Conservation (phyloP, 2,329 filamentous ascomycete genomes). For the Pseudocercospora cruenta region DNA sequence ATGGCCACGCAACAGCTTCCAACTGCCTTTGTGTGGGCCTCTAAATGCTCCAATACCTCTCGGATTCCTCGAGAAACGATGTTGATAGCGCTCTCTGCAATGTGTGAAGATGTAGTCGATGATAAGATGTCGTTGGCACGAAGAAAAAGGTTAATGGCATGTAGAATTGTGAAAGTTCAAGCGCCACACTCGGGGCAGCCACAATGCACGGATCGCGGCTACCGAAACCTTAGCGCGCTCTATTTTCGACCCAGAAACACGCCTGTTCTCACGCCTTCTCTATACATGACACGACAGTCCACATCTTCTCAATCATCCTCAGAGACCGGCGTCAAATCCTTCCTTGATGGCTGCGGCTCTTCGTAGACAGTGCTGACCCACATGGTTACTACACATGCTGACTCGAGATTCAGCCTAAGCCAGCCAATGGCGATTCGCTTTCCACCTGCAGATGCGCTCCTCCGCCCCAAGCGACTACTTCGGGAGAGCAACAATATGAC, state of each 20-base stretch:
- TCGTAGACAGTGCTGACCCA: not conserved
- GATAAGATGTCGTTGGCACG: not conserved
- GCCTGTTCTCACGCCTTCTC: not conserved
- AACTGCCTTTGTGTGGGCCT: not conserved
- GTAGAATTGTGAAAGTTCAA: not conserved
- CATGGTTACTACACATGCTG: not conserved
- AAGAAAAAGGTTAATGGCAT: not conserved
- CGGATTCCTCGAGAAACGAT: not conserved
- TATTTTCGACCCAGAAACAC: not conserved
- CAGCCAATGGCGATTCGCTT: not conserved
- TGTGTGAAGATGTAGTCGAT: not conserved
- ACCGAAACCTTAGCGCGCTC: not conserved
- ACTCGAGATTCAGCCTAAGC: not conserved
- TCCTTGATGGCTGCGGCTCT: not conserved
- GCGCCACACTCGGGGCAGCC: not conserved
- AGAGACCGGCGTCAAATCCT: not conserved
- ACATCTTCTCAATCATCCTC: not conserved
- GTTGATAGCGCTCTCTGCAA: not conserved
- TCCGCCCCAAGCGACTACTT: not conserved
- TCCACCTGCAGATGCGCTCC: not conserved
- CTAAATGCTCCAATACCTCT: not conserved
- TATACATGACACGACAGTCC: not conserved
- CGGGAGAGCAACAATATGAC: not conserved
- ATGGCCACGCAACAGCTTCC: not conserved
- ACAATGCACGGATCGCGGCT: not conserved